Conservation (phyloP, 202 grass and related monocot species). For the Carex arenaria region DNA sequence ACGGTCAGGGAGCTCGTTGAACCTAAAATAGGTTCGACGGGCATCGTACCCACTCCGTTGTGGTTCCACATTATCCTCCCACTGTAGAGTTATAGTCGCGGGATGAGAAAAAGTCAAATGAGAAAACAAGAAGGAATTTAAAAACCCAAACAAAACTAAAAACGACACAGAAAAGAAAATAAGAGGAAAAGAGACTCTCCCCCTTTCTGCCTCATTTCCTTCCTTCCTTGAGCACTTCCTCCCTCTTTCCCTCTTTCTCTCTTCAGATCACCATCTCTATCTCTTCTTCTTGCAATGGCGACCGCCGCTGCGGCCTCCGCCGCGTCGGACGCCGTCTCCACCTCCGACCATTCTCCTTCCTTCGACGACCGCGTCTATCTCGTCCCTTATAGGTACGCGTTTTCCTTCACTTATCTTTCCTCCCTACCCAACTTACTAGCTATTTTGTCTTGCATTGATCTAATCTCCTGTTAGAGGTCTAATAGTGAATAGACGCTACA, state of each 20-base stretch:
- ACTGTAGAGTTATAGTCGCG: not conserved
- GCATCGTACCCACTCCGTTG: no score
- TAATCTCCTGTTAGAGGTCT: not conserved
- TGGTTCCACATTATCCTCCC: no score
- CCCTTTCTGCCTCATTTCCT: slow-evolving; percentile 1
- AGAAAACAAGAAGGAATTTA: not conserved
- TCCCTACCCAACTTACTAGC: not conserved
- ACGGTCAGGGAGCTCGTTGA: no score
- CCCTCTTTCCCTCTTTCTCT: slow-evolving; percentile 5
- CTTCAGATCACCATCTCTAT: slow-evolving; percentile 27
- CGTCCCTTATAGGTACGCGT: slow-evolving; percentile 55
- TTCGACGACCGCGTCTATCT: slow-evolving; percentile 58
- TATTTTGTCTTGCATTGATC: not conserved
- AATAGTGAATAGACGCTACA: not conserved
- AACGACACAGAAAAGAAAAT: not conserved
- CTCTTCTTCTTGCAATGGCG: slow-evolving; percentile 21
- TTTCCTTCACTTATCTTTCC: not conserved
- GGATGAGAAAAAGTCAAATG: not conserved
- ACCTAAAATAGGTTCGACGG: no score
- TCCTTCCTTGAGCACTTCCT: slow-evolving; percentile 6
- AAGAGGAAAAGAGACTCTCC: not conserved
- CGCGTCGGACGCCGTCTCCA: slow-evolving; percentile 31
- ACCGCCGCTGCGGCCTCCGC: slow-evolving; percentile 48
- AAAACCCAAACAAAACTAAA: slow-evolving; percentile 14
- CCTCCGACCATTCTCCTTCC: slow-evolving; percentile 31